These are phyloP conservation scores for Alternaria solani DNA, from an alignment of 2,329 filamentous ascomycete genomes.

Conservation along the genomic window DNA sequence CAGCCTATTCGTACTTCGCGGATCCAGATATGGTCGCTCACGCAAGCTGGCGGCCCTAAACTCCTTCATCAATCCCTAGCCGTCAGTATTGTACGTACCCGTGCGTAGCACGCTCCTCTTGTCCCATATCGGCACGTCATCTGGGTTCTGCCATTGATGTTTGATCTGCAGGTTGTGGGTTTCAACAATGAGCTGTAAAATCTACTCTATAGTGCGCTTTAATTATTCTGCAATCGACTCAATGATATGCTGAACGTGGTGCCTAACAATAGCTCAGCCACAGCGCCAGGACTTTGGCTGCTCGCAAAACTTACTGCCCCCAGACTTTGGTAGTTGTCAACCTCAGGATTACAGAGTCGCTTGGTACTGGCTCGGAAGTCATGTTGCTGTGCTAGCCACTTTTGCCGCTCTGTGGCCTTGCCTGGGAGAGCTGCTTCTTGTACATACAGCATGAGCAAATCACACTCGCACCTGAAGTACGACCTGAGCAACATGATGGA, in stretches of 20 bases:
- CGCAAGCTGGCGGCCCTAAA: conserved; percentile 65
- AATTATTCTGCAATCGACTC: conserved; percentile 56
- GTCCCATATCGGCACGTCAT: conserved; percentile 68
- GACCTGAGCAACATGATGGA: not conserved
- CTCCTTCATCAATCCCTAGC: conserved; percentile 62
- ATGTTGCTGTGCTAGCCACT: conserved; percentile 62
- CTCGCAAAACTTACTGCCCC: conserved; percentile 54
- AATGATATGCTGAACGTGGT: conserved; percentile 54
- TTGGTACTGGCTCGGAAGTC: conserved; percentile 51
- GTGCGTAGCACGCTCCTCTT: conserved; percentile 67
- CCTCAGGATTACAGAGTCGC: conserved; percentile 49
- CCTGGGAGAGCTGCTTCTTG: conserved; percentile 43
- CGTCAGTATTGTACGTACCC: conserved; percentile 68
- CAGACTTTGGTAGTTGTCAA: conserved; percentile 47
- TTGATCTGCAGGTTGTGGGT: conserved; percentile 63
- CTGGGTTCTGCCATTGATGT: conserved; percentile 59
- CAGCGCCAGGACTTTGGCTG: not conserved
- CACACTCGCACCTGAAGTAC: not conserved
- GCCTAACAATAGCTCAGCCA: conserved; percentile 21
- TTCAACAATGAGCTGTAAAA: conserved; percentile 53
- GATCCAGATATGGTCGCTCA: conserved; percentile 65
- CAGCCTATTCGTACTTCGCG: conserved; percentile 57
- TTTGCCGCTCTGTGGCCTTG: conserved; percentile 56
- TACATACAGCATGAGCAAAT: not conserved
- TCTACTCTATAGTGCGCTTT: conserved; percentile 54